phyloP scores from a whole-genome alignment of 768 basidiomycete genomes.

The Rhodotorula toruloides region DNA sequence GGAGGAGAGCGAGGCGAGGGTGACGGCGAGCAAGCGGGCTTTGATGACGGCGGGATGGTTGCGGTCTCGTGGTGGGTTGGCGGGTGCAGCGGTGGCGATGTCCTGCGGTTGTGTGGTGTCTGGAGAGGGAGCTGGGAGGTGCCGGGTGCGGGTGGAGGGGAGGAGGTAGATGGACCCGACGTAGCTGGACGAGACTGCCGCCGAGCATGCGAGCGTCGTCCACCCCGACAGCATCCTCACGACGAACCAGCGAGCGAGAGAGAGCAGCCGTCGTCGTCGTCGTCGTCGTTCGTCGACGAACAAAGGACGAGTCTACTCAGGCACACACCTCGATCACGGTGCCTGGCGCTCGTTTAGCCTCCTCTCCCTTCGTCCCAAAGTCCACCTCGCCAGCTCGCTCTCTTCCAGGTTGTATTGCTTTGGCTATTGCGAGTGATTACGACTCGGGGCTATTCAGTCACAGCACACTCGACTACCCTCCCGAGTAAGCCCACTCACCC shows the following conservation, averaged over 20 bases:
- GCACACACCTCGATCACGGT: no score
- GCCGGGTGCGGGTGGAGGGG: constrained; percentile 58
- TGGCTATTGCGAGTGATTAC: no score
- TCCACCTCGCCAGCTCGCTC: no score
- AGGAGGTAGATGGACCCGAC: constrained; percentile 78
- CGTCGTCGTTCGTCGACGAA: no score
- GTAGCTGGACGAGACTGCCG: constrained; percentile 61
- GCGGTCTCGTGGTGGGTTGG: constrained; percentile 56
- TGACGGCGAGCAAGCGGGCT: constrained; percentile 67
- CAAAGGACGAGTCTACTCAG: no score
- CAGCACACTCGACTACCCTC: no score
- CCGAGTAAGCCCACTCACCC: no score
- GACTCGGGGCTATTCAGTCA: no score
- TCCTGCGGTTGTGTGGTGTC: constrained; percentile 43
- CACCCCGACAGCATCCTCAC: background rate
- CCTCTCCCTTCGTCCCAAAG: no score
- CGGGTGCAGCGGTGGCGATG: constrained; percentile 2
- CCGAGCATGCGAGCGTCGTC: constrained; percentile 49
- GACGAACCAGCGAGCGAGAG: background rate
- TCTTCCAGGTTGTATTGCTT: no score
- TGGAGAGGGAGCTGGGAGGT: constrained; percentile 39
- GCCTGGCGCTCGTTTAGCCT: no score
- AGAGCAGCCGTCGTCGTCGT: background rate
- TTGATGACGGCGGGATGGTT: constrained; percentile 80
- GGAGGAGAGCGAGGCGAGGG: constrained; percentile 38